Conservation (phyloP, 768 basidiomycete genomes). For the Suillus sp. region DNA sequence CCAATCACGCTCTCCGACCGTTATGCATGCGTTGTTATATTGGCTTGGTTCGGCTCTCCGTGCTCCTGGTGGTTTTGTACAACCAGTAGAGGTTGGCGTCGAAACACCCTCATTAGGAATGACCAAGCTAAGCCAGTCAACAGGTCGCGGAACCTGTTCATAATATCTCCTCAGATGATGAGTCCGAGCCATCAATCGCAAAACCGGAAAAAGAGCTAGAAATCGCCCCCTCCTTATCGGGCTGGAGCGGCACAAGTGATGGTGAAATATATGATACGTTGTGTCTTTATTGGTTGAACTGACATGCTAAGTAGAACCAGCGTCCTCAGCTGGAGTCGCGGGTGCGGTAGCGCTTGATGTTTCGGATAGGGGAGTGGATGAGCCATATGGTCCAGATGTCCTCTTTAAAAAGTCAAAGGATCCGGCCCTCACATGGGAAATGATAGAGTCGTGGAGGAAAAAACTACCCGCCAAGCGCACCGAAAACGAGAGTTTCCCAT, state of each 20-base stretch:
- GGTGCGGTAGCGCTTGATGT: conserved; percentile 16
- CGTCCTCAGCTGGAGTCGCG: conserved; percentile 25
- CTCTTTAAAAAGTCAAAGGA: conserved; percentile 28
- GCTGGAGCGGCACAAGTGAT: conserved; percentile 33
- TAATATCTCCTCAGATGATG: conserved; percentile 24
- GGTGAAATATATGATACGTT: conserved; percentile 20
- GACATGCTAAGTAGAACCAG: conserved; percentile 19
- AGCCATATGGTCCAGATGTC: conserved; percentile 9
- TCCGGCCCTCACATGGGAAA: conserved; percentile 25
- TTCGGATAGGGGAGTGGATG: conserved; percentile 26
- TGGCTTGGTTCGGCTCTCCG: conserved; percentile 58
- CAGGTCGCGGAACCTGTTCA: conserved; percentile 35
- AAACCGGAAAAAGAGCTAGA: background rate
- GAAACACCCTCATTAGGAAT: background rate
- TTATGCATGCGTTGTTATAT: conserved; percentile 53
- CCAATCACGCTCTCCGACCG: conserved; percentile 46
- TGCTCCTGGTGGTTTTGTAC: conserved; percentile 32
- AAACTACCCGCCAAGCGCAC: conserved; percentile 22
- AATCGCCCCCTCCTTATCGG: conserved; percentile 29
- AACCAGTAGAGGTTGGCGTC: conserved; percentile 23
- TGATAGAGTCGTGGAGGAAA: conserved; percentile 37
- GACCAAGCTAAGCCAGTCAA: background rate
- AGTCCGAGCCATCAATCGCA: background rate
- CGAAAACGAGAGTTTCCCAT: conserved; percentile 16
- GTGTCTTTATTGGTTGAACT: background rate